Base-by-base conservation (phyloP, 345 rosid genomes). In the Rhizophora mangle region DNA sequence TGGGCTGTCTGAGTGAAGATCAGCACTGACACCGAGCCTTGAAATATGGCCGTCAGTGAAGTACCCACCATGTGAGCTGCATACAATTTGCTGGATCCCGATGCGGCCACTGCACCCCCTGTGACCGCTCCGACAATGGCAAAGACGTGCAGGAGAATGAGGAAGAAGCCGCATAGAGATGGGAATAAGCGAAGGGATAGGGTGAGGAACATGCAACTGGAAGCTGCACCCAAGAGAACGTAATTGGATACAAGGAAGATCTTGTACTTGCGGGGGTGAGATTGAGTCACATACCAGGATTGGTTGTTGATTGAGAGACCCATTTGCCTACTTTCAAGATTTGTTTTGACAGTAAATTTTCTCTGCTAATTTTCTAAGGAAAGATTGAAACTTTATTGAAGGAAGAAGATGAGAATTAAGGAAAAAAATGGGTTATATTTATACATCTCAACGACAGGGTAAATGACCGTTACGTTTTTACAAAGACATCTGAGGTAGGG, bases 11-110 rank as follows among this genome's bases (percentile, higher is more conserved):
- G 84, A 4, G 89, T 88, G 78, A 92, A 88, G 69, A 92, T 87
- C 51, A 95, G 76, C 21, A 95, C 91, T 0, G 97, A 84, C 6
- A 90, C 87, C 0, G 99, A 92, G 0, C 99, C 99, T 68, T 95
- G 97, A 78, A 95, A 95, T 16, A 95, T 95, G 6, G 98, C 99
- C 0, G 98, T 84, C 27, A 92, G 82, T 22, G 91, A 93, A 0
- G 97, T 85, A 3, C 87, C 82, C 21, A 89, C 89, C 99, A 95
- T 87, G 86, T 90, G 96, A 21, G 94, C 87, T 1, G 87, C 92
- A n/a, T 90, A 92, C 93, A 96, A 90, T 46, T 84, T 56, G 73
- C 79, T 74, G 16, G 82, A 72, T 24, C 80, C 84, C 0, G 87
- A 81, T 0, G 89, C 76, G 61, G 89, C 88, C 0, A 90, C 97